Evolutionary conservation across 2,329 filamentous ascomycete species (phyloP), one percentile per base, ranked within the genome.

Genomic region (Monilinia vaccinii-corymbosi): DNA sequence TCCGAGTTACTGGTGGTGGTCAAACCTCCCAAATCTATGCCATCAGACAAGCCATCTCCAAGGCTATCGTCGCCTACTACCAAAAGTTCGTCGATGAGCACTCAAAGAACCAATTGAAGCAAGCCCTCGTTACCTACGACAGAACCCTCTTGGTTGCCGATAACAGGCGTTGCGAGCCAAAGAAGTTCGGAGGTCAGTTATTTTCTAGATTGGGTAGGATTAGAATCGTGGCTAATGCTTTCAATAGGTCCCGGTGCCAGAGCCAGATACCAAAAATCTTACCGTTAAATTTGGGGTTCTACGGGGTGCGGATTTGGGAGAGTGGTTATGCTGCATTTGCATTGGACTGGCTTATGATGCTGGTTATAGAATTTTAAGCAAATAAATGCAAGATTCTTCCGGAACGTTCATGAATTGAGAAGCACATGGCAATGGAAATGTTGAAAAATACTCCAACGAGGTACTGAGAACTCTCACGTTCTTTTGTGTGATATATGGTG

Each of bases 71-170:
- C 75, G 88, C 91, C 79, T 97, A 97, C 88, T 97, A 97, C 89
- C 93, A 97, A 83, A 97, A 99, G 86, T 99, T 87, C 82, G 91
- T 97, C 80, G 94, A 99, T 77, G 94, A 99, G 89, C 92, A 97
- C 89, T 91, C 89, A 83, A 99, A 99, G 89, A 97, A 97, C 87
- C 84, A 91, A 81, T 86, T 99, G 75, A 99, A 97, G 91, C 88
- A 93, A 81, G 89, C 90, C 71, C 87, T 99, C 72, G 89, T 93
- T 75, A 86, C 91, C 78, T 99, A 93, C 84, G 91, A 96, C 84
- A 87, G 92, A 75, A 96, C 91, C 76, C 88, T 99, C 71, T 89
- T 99, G 75, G 94, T 99, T 74, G 94, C 94, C 79, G 94, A 99
- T 81, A 97, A 96, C 88, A 89, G 94, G 79, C 90, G 94, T 73